These are phyloP conservation scores for Penicillium desertorum DNA, from an alignment of 495 filamentous ascomycete species.

Conservation along the genomic window DNA sequence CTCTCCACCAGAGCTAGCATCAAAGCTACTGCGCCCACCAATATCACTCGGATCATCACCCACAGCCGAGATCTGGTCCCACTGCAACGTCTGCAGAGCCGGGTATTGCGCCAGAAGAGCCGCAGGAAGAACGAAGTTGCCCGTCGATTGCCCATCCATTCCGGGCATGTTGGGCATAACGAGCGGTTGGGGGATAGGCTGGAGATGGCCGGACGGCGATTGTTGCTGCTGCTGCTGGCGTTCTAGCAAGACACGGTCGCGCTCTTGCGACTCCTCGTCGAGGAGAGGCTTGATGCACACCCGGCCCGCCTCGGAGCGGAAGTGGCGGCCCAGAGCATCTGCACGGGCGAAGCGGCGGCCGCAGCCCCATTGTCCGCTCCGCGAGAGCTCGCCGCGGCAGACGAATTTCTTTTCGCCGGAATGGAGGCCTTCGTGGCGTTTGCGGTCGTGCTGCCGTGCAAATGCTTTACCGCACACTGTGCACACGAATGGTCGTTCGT, in stretches of 20 bases:
- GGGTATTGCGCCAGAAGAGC: slow-evolving; percentile 91
- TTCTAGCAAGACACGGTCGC: slow-evolving; percentile 65
- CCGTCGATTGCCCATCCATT: slow-evolving; percentile 43
- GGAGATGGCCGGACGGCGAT: slow-evolving; percentile 34
- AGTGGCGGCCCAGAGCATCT: slow-evolving; percentile 94
- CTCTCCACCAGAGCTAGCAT: slow-evolving; percentile 72
- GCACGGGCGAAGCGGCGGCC: slow-evolving; percentile 91
- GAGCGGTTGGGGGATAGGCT: slow-evolving; percentile 44
- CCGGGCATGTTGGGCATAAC: slow-evolving; percentile 43
- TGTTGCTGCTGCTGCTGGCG: slow-evolving; percentile 53
- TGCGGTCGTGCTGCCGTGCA: slow-evolving; percentile 89
- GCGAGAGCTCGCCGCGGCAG: slow-evolving; percentile 84
- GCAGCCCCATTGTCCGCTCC: slow-evolving; percentile 86
- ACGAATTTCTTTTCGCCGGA: slow-evolving; percentile 97
- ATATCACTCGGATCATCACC: slow-evolving; percentile 68
- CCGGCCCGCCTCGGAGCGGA: slow-evolving; percentile 90
- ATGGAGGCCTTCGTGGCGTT: slow-evolving; percentile 87
- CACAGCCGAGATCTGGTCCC: slow-evolving; percentile 56
- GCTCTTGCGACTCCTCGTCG: slow-evolving; percentile 82
- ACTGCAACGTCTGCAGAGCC: slow-evolving; percentile 78
- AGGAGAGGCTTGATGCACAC: slow-evolving; percentile 95
- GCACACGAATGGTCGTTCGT: slow-evolving; percentile 92
- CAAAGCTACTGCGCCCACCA: slow-evolving; percentile 82
- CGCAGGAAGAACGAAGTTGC: slow-evolving; percentile 73
- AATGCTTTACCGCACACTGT: slow-evolving; percentile 96